These are phyloP conservation scores for Apiospora malaysiana DNA, from an alignment of 2,329 filamentous ascomycete species.

Conservation along the genomic window DNA sequence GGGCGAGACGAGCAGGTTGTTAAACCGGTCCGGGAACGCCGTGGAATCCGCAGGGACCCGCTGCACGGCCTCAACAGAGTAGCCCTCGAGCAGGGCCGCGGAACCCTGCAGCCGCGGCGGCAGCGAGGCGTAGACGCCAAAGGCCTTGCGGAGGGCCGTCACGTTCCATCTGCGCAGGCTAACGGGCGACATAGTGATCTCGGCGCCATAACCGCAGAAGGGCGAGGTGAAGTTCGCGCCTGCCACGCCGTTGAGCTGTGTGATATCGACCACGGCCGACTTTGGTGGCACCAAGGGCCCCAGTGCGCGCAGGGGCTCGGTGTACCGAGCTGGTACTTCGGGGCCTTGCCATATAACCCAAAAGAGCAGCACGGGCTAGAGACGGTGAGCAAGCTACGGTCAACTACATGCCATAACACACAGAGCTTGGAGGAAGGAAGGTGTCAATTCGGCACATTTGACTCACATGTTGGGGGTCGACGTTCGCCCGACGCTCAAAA, in stretches of 20 bases:
- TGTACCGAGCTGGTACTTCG: background rate
- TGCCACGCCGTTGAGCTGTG: constrained; percentile 2
- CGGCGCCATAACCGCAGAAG: background rate
- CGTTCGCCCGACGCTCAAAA: background rate
- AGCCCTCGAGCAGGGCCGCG: constrained; percentile 25
- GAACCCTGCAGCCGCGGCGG: constrained; percentile 19
- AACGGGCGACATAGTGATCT: background rate
- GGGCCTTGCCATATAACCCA: constrained; percentile 13
- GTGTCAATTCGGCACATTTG: background rate
- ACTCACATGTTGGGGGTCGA: background rate
- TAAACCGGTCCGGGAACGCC: constrained; percentile 35
- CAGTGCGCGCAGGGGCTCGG: background rate
- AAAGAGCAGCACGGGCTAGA: background rate
- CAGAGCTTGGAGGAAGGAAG: too few species aligned
- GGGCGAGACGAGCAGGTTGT: constrained; percentile 27
- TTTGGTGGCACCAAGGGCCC: background rate
- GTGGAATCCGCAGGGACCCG: constrained; percentile 29
- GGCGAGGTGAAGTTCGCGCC: background rate
- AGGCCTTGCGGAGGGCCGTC: background rate
- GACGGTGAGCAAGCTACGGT: background rate
- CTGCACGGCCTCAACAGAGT: constrained; percentile 26
- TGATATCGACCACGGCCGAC: background rate
- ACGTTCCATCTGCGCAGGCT: background rate
- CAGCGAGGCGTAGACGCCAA: constrained; percentile 19
- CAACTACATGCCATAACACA: too few species aligned